Evolutionary conservation across 495 filamentous ascomycete genomes (phyloP), one percentile per base, ranked within the genome.

Genomic region (Aeminium ludgeri): DNA sequence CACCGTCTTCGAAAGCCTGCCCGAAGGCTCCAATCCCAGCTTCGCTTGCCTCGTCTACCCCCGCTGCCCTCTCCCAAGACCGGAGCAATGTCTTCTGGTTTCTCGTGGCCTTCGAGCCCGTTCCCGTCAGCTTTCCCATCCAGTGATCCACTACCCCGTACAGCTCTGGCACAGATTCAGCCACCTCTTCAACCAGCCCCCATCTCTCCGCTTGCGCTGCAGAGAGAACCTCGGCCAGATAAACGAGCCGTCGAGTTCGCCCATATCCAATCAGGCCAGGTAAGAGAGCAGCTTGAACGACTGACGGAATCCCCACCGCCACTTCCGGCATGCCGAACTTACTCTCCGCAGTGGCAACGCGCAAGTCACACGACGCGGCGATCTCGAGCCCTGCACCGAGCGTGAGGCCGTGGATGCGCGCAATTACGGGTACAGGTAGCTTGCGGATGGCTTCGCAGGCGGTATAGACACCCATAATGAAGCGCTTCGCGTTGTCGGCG

Each of bases 311-410:
- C 7, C 51, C 51, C 5, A 53, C 30, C 29, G 34, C 44, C 5
- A 50, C 48, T 29, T 53, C 51, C 4, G 51, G 51, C 51, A 53
- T 53, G 6, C 43, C 51, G 35, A 53, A 53, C 1, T 27, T 28
- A 15, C 36, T 36, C n/a, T 17, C 20, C 13, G 28, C 30, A 10
- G 51, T 53, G 10, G 46, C 46, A 13, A 50, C 33, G 6, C 47
- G 30, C 32, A 53, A 30, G 23, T 53, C 51, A 20, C 51, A 53
- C 8, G 46, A 35, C 4, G 51, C 51, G 7, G 28, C 23, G 31
- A 53, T 47, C 33, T 53, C 51, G 10, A 53, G 35, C 8, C 51
- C 51, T 12, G 51, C 51, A 6, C 51, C 51, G 18, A 53, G 40
- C 15, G 36, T 42, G 18, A 40, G 44, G 17, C 51, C 51, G 27